These are phyloP conservation scores for Vitis hybrid DNA, from an alignment of 177 flowering plant species.

Conservation along the genomic window DNA sequence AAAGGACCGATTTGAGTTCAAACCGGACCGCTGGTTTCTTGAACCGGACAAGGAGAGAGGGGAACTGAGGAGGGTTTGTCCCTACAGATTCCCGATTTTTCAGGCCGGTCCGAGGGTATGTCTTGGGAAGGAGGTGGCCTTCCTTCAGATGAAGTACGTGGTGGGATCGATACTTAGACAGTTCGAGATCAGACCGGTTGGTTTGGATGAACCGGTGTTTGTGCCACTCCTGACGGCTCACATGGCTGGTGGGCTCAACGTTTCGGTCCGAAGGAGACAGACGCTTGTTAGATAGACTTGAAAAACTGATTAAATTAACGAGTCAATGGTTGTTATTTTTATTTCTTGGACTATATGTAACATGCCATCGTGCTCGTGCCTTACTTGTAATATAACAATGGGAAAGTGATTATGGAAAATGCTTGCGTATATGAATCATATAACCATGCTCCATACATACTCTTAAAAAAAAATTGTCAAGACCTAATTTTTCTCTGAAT, in stretches of 20 bases:
- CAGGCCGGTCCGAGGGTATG: constrained; percentile 90
- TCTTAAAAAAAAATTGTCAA: neutral
- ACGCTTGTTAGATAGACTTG: neutral
- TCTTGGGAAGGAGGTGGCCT: constrained; percentile 79
- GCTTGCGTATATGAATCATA: neutral
- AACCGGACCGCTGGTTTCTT: constrained; percentile 72
- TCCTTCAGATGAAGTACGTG: constrained; percentile 78
- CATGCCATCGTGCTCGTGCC: constrained; percentile 3
- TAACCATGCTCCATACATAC: neutral
- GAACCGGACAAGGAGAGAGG: constrained; percentile 21
- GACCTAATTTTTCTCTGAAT: no score
- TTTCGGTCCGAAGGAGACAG: constrained; percentile 34
- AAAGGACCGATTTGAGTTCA: constrained; percentile 64
- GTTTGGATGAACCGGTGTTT: constrained; percentile 39
- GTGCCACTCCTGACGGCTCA: constrained; percentile 79
- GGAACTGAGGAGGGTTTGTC: constrained; percentile 43
- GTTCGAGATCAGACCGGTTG: constrained; percentile 48
- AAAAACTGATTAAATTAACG: neutral
- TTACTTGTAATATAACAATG: neutral
- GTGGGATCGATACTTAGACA: constrained; percentile 49
- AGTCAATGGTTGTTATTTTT: neutral
- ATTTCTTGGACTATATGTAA: neutral
- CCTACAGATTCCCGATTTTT: constrained; percentile 68
- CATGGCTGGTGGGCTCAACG: constrained; percentile 80
- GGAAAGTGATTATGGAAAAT: neutral